Evolutionary conservation across 2,329 filamentous ascomycete genomes (phyloP).

Genomic region (Sclerotinia spermophila): DNA sequence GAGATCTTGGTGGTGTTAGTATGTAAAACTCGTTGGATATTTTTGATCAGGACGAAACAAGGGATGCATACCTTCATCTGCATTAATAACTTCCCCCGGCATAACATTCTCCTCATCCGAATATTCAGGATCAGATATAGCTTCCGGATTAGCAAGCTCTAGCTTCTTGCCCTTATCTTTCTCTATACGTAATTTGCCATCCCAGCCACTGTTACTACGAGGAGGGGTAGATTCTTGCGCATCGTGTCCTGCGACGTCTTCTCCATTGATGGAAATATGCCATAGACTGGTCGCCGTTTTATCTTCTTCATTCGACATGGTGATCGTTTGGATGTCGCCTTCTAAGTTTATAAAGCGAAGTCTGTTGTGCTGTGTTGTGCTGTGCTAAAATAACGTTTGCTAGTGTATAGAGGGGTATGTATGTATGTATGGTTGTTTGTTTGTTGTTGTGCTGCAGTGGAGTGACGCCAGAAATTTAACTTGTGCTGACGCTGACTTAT

Average conservation of each 20-base stretch:
- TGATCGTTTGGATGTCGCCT: constrained; percentile 1
- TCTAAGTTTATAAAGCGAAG: neutral
- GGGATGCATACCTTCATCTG: constrained; percentile 66
- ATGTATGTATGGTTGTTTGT: neutral
- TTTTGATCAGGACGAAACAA: neutral
- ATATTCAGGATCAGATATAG: constrained; percentile 79
- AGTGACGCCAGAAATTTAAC: neutral
- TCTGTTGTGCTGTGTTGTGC: neutral
- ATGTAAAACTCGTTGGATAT: neutral
- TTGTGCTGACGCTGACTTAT: neutral
- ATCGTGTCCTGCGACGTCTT: constrained; percentile 31
- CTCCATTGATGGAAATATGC: constrained; percentile 31
- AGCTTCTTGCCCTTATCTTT: constrained; percentile 49
- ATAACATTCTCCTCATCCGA: constrained; percentile 69
- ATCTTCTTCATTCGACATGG: constrained; percentile 24
- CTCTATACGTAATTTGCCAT: constrained; percentile 75
- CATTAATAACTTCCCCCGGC: constrained; percentile 69
- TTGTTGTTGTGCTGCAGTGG: neutral
- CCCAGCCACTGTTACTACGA: constrained; percentile 69
- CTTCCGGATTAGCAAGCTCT: constrained; percentile 72
- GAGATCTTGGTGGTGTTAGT: constrained; percentile 45
- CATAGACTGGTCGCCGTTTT: constrained; percentile 27
- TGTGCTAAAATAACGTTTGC: neutral
- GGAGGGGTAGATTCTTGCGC: constrained; percentile 27
- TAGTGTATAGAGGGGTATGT: constrained; percentile 1